Evolutionary conservation across 768 basidiomycete species (phyloP).

Genomic region (Trametopsis cervina): DNA sequence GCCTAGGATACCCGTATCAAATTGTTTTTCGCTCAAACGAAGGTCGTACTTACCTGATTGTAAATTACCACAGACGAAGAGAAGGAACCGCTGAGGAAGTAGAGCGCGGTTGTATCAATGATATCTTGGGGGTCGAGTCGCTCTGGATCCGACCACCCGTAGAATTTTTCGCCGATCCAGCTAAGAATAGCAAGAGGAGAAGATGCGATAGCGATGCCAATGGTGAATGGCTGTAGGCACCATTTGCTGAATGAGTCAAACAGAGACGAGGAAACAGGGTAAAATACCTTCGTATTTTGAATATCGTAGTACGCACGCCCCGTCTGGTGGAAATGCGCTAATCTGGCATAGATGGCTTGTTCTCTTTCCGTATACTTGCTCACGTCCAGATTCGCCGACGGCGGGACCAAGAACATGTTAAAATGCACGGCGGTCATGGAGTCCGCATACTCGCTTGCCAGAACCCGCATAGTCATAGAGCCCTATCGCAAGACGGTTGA

Average conservation of each 20-base stretch:
- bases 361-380: not conserved
- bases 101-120: slow-evolving; percentile 19
- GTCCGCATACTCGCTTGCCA: not conserved
- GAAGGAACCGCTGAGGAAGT: slow-evolving; percentile 21
- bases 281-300: not conserved
- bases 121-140: slow-evolving; percentile 5
- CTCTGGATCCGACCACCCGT: slow-evolving; percentile 10
- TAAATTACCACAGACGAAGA: slow-evolving; percentile 8
- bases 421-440: not conserved
- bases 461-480: not conserved
- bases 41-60: not conserved
- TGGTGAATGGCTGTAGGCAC: slow-evolving; percentile 15
- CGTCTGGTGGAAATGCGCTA: not conserved
- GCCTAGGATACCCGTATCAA: not conserved
- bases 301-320: not conserved
- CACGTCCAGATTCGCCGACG: not conserved
- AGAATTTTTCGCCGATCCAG: slow-evolving; percentile 20
- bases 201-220: slow-evolving; percentile 22
- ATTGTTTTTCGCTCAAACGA: not conserved
- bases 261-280: not conserved
- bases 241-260: slow-evolving; percentile 6
- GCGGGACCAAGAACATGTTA: not conserved
- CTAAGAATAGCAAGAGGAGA: slow-evolving; percentile 22
- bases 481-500: not conserved
- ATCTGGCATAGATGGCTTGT: not conserved